phyloP scores from a whole-genome alignment of 1,284 basidiomycete genomes.

The Butyriboletus regius region DNA sequence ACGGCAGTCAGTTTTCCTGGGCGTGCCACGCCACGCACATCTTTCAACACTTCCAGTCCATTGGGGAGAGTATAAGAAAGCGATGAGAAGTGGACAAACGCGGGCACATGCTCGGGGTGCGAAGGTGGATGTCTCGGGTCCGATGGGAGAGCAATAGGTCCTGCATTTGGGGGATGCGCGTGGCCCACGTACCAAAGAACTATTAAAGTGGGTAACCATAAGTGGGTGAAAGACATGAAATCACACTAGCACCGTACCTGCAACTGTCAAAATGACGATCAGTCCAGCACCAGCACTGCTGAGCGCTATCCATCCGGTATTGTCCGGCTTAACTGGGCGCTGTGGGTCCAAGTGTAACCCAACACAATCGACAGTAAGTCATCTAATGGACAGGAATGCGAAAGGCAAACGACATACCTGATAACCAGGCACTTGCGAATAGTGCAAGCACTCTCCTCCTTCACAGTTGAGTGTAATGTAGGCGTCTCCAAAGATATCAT shows the following conservation, averaged over 20 bases:
- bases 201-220: slow-evolving; percentile 25
- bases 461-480: slow-evolving; percentile 84
- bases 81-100: slow-evolving; percentile 80
- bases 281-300: slow-evolving; percentile 75
- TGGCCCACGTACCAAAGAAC: slow-evolving; percentile 87
- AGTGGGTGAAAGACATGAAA: not conserved
- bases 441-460: slow-evolving; percentile 90
- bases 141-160: slow-evolving; percentile 55
- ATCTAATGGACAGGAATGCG: not conserved
- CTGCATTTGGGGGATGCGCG: slow-evolving; percentile 49
- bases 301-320: slow-evolving; percentile 73
- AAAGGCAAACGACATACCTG: slow-evolving; percentile 41
- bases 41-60: slow-evolving; percentile 65
- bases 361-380: not conserved
- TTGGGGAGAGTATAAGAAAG: slow-evolving; percentile 70
- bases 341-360: slow-evolving; percentile 24
- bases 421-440: slow-evolving; percentile 89
- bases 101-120: slow-evolving; percentile 78
- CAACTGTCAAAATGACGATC: slow-evolving; percentile 53
- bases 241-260: slow-evolving; percentile 33
- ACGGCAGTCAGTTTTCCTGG: slow-evolving; percentile 89
- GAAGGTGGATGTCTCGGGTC: slow-evolving; percentile 29
- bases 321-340: slow-evolving; percentile 73
- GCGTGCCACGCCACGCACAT: slow-evolving; percentile 73
- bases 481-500: slow-evolving; percentile 85